Evolutionary conservation across 1,284 basidiomycete genomes (phyloP).

Genomic region (Cryptococcus sp.): DNA sequence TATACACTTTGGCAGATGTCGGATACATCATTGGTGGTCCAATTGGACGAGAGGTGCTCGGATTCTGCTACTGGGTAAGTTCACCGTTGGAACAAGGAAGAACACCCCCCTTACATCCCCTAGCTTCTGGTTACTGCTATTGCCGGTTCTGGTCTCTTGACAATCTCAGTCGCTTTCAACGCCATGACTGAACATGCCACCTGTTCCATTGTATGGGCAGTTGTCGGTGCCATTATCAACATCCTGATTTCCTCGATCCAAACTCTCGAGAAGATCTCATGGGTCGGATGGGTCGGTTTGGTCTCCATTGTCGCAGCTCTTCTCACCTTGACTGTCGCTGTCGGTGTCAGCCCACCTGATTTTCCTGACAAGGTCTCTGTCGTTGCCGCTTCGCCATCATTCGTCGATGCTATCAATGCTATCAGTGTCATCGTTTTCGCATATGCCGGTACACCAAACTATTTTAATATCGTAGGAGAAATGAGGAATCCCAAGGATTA

Average conservation of each 20-base stretch:
- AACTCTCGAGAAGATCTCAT: slow-evolving; percentile 43
- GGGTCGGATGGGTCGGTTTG: slow-evolving; percentile 41
- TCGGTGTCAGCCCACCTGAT: slow-evolving; percentile 38
- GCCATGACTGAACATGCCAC: slow-evolving; percentile 37
- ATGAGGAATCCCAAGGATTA: slow-evolving; percentile 39
- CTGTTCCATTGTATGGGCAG: slow-evolving; percentile 43
- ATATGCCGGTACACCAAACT: slow-evolving; percentile 28
- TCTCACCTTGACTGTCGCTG: slow-evolving; percentile 43
- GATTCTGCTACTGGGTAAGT: slow-evolving; percentile 28
- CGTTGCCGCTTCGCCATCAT: slow-evolving; percentile 22
- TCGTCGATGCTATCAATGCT: slow-evolving; percentile 40
- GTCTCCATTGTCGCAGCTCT: slow-evolving; percentile 36
- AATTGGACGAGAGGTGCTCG: slow-evolving; percentile 31
- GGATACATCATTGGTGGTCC: slow-evolving; percentile 32
- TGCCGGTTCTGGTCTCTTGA: slow-evolving; percentile 30
- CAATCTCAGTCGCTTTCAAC: slow-evolving; percentile 47
- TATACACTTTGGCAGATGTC: slow-evolving; percentile 25
- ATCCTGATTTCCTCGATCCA: slow-evolving; percentile 37
- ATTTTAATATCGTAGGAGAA: slow-evolving; percentile 45
- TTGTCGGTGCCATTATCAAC: slow-evolving; percentile 31
- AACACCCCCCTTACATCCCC: not conserved
- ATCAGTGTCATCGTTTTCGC: slow-evolving; percentile 40
- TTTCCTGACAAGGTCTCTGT: slow-evolving; percentile 21
- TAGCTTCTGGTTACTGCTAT: slow-evolving; percentile 17
- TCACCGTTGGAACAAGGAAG: too few species aligned